Percentiles rank a stretch among this genome's conserved stretches.
These are phyloP conservation scores for Urochloa ruziziensis DNA, from an alignment of 176 grass and related monocot species.

Conservation along the genomic window DNA sequence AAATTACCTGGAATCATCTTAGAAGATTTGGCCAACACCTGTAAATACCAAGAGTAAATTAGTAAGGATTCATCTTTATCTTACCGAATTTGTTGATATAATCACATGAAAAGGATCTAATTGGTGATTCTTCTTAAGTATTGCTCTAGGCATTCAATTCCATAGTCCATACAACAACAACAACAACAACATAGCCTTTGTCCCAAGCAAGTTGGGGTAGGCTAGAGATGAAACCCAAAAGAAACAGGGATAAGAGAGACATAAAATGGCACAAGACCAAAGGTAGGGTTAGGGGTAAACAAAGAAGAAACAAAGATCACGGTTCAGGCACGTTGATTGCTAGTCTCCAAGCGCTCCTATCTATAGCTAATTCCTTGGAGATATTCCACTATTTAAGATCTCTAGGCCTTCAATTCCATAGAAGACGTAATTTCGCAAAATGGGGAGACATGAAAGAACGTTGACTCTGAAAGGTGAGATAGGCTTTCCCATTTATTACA, in stretches of 20 bases:
- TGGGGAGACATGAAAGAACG: background rate
- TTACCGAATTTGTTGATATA: background rate
- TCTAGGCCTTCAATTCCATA: background rate
- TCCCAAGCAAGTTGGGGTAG: too few relatives aligned
- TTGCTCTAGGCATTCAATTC: background rate
- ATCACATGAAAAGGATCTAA: background rate
- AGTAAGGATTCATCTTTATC: background rate
- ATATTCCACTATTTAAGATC: too few relatives aligned
- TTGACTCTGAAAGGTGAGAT: background rate
- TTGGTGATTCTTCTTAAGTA: background rate
- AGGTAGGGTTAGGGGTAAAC: too few relatives aligned
- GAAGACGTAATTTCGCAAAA: background rate
- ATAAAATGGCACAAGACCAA: too few relatives aligned
- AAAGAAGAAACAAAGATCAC: too few relatives aligned
- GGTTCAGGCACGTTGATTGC: too few relatives aligned
- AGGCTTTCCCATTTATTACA: background rate
- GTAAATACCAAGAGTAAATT: constrained; percentile 33
- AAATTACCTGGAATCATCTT: constrained; percentile 98
- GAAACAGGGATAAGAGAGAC: too few relatives aligned
- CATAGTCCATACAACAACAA: too few relatives aligned
- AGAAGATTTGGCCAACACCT: constrained; percentile 96
- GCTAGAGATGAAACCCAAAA: too few relatives aligned
- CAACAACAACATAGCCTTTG: too few relatives aligned
- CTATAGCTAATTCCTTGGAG: too few relatives aligned
- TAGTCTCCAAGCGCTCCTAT: too few relatives aligned